Evolutionary conservation across 1,139 yeast genomes (phyloP).

Genomic region (Magnusiomyces fungicola): DNA sequence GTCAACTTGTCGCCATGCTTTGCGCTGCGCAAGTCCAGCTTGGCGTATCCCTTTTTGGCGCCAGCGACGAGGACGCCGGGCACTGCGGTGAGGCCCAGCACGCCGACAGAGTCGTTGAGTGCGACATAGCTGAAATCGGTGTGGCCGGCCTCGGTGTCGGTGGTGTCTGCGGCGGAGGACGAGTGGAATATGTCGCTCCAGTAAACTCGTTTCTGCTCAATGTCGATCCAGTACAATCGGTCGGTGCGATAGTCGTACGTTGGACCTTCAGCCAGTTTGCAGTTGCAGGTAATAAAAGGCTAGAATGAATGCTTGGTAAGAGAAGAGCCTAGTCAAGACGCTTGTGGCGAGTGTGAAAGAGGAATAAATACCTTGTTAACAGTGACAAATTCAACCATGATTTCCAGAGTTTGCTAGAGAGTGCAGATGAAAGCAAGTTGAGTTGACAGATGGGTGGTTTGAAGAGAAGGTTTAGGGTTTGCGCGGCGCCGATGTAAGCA

Average conservation of each 20-base stretch:
- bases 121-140: conserved; percentile 13
- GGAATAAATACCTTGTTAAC: background rate
- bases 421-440: no score
- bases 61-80: conserved; percentile 28
- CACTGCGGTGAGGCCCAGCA: conserved; percentile 26
- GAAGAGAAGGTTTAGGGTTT: no score
- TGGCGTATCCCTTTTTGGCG: conserved; percentile 28
- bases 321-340: background rate
- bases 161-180: conserved; percentile 18
- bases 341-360: background rate
- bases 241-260: conserved; percentile 27
- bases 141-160: background rate
- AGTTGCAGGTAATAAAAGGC: conserved; percentile 24
- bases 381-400: background rate
- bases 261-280: conserved; percentile 32
- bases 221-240: conserved; percentile 30
- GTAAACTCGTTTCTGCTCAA: conserved; percentile 25
- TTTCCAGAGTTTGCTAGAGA: no score
- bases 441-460: no score
- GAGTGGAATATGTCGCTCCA: conserved; percentile 21
- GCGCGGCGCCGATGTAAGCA: no score
- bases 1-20: conserved; percentile 17
- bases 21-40: conserved; percentile 19
- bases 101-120: conserved; percentile 25
- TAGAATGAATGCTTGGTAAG: background rate